These are phyloP conservation scores for Arachis hypogaea DNA, from an alignment of 306 rosid species.

Conservation along the genomic window DNA sequence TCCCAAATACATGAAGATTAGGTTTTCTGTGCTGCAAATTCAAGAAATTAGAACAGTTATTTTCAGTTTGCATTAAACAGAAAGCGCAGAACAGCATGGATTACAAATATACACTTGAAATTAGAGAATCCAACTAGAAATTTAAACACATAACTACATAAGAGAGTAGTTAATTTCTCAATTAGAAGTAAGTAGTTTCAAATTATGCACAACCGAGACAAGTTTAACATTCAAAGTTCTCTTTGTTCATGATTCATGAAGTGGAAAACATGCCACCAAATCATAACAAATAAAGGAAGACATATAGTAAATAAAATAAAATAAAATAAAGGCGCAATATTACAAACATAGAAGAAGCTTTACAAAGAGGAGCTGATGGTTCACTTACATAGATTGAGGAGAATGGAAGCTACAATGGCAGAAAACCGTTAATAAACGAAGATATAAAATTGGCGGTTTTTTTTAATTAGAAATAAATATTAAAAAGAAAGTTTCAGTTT, in stretches of 20 bases:
- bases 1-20: constrained; percentile 77
- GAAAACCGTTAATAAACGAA: constrained; percentile 16
- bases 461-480: neutral
- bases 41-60: constrained; percentile 30
- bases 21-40: constrained; percentile 52
- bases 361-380: constrained; percentile 9
- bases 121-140: neutral
- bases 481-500: neutral
- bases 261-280: neutral
- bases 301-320: neutral
- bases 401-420: constrained; percentile 22
- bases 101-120: neutral
- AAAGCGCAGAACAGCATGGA: constrained; percentile 3
- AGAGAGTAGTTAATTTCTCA: neutral
- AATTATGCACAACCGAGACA: neutral
- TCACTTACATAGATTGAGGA: constrained; percentile 30
- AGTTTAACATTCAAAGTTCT: neutral
- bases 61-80: constrained; percentile 20
- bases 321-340: neutral
- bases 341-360: constrained; percentile 4
- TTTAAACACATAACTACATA: neutral
- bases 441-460: constrained; percentile 11
- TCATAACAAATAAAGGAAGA: neutral
- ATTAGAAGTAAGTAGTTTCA: constrained; percentile 1
- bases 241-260: neutral